Percentiles rank a stretch among this genome's conserved stretches.
These are phyloP conservation scores for Fusarium haematococcum DNA, from an alignment of 2,329 filamentous ascomycete genomes.

Conservation along the genomic window DNA sequence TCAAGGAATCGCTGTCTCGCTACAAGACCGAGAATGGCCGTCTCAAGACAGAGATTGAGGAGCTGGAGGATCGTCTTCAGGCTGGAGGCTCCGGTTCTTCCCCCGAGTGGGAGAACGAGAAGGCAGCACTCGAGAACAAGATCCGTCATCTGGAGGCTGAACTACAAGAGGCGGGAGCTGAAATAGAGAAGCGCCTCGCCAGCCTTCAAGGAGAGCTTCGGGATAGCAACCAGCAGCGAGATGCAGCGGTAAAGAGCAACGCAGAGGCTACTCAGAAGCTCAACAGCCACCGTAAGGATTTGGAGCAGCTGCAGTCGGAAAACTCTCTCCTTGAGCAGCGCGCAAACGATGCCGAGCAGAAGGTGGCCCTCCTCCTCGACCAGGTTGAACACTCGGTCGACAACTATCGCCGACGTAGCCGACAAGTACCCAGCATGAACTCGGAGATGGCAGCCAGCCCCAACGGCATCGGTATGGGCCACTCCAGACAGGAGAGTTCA, in stretches of 20 bases:
- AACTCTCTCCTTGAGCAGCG: conserved; percentile 85
- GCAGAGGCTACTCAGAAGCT: conserved; percentile 70
- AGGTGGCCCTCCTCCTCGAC: conserved; percentile 91
- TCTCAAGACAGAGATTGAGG: conserved; percentile 84
- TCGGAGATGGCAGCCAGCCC: conserved; percentile 54
- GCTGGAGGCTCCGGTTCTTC: conserved; percentile 56
- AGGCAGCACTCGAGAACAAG: conserved; percentile 73
- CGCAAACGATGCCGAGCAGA: conserved; percentile 89
- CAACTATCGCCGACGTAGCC: conserved; percentile 86
- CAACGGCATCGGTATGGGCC: conserved; percentile 55
- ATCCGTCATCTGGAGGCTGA: conserved; percentile 77
- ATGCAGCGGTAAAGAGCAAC: conserved; percentile 68
- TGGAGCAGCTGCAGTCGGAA: conserved; percentile 86
- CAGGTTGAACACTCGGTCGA: conserved; percentile 95
- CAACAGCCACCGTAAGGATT: conserved; percentile 69
- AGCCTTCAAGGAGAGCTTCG: conserved; percentile 77
- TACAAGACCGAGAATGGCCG: conserved; percentile 89
- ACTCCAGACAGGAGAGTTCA: conserved; percentile 67
- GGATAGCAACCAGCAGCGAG: conserved; percentile 74
- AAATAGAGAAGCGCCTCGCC: conserved; percentile 78
- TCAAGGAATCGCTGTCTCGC: conserved; percentile 95
- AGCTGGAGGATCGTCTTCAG: conserved; percentile 67
- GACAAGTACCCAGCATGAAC: conserved; percentile 65
- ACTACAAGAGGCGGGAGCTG: conserved; percentile 72
- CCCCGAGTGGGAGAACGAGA: conserved; percentile 81